Percentiles rank a stretch among this genome's conserved stretches.
Conservation (phyloP, 2,329 filamentous ascomycete genomes). For the Stagonosporopsis rhizophila region DNA sequence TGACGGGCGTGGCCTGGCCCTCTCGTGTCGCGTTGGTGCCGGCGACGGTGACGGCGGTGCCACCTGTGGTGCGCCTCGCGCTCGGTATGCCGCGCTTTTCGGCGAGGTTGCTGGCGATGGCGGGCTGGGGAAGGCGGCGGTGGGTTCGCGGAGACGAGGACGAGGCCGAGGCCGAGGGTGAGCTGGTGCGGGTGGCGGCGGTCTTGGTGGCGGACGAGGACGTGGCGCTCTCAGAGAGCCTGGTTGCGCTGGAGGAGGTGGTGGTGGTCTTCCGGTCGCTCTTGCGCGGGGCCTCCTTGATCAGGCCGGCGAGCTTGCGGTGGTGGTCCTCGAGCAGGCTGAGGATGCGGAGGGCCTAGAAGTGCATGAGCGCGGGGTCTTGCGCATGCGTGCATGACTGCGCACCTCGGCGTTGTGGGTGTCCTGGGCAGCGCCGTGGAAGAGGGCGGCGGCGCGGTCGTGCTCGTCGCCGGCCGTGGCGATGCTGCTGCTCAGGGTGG, state of each 20-base stretch:
- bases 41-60: constrained; percentile 75
- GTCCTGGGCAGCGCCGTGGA: constrained; percentile 78
- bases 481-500: constrained; percentile 72
- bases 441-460: constrained; percentile 85
- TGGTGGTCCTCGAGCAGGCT: constrained; percentile 89
- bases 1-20: constrained; percentile 41
- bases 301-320: constrained; percentile 78
- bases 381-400: not conserved
- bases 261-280: constrained; percentile 30
- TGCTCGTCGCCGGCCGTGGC: constrained; percentile 87
- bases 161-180: constrained; percentile 49
- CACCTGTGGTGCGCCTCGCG: constrained; percentile 66
- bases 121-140: constrained; percentile 69
- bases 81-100: constrained; percentile 79
- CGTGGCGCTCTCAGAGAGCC: constrained; percentile 7
- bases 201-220: constrained; percentile 22
- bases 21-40: constrained; percentile 68
- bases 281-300: constrained; percentile 67
- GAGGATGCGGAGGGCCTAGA: constrained; percentile 80
- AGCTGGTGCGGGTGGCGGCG: constrained; percentile 31
- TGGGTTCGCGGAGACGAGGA: constrained; percentile 47
- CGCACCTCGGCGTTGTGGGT: constrained; percentile 68
- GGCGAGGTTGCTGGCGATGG: constrained; percentile 87
- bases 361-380: not conserved
- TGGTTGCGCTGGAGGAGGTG: constrained; percentile 1